Evolutionary conservation across 139 green algal genomes (phyloP).

Genomic region (Monoraphidium neglectum): DNA sequence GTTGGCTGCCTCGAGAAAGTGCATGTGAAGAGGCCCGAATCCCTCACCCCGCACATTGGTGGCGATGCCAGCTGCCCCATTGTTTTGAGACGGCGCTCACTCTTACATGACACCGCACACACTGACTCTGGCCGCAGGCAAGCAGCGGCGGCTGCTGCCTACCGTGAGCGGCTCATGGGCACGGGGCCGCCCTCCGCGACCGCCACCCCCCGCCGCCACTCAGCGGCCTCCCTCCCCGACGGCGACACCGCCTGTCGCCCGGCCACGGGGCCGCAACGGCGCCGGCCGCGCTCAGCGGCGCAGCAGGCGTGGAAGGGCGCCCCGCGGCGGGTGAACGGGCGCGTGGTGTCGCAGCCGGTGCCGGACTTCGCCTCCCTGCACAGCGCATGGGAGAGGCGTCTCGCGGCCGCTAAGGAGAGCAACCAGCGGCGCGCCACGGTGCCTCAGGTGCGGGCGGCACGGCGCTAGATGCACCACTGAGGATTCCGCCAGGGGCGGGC

Average conservation of each 20-base stretch:
- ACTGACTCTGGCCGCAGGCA: conserved; percentile 3
- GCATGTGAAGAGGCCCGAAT: background rate
- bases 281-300: background rate
- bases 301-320: background rate
- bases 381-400: conserved; percentile 15
- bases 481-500: too few relatives aligned
- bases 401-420: conserved; percentile 5
- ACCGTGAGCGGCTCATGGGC: background rate
- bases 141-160: conserved; percentile 2
- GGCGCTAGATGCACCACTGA: too few relatives aligned
- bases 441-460: conserved; percentile 33
- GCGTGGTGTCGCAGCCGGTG: conserved; percentile 11
- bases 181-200: background rate
- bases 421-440: conserved; percentile 28
- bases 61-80: background rate
- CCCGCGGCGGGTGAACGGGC: background rate
- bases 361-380: conserved; percentile 36
- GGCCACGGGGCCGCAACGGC: background rate
- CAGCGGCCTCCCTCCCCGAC: background rate
- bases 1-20: background rate
- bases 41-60: background rate
- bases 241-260: background rate
- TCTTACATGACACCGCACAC: background rate
- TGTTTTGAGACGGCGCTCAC: background rate
- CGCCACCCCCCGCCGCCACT: background rate